Evolutionary conservation across 2,329 filamentous ascomycete genomes (phyloP).

Genomic region (Cladosporium sp.): DNA sequence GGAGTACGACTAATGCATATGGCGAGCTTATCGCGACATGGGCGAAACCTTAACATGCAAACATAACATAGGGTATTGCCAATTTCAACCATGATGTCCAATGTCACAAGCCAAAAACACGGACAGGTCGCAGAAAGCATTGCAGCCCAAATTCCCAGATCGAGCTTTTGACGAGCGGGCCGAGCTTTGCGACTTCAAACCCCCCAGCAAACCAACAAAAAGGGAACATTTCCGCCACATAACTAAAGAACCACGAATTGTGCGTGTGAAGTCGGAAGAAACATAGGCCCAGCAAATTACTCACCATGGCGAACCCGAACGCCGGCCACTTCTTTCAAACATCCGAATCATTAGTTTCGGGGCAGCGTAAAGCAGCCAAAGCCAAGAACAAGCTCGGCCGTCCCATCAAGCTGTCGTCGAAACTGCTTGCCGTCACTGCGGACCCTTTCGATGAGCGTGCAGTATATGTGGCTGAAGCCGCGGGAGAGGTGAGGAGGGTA

Average conservation of each 20-base stretch:
- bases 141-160: background rate
- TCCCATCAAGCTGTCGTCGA: constrained; percentile 76
- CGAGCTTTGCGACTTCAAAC: background rate
- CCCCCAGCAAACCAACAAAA: background rate
- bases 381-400: constrained; percentile 78
- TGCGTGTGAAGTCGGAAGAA: too few relatives aligned
- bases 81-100: background rate
- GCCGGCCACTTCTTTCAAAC: constrained; percentile 77
- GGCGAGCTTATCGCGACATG: too few relatives aligned
- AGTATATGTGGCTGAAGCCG: constrained; percentile 81
- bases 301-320: constrained; percentile 9
- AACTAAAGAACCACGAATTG: too few relatives aligned
- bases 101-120: background rate
- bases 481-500: constrained; percentile 72
- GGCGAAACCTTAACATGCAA: too few relatives aligned
- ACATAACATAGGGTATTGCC: background rate
- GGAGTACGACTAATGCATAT: too few relatives aligned
- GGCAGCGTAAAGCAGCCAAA: constrained; percentile 63
- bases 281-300: too few relatives aligned
- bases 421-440: constrained; percentile 69
- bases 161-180: background rate
- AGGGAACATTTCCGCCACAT: background rate
- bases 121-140: background rate
- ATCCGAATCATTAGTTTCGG: constrained; percentile 54
- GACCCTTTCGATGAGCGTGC: constrained; percentile 61